Evolutionary conservation across 2,329 filamentous ascomycete genomes (phyloP), one percentile per base, ranked within the genome.

Genomic region (Trichoderma koningii): DNA sequence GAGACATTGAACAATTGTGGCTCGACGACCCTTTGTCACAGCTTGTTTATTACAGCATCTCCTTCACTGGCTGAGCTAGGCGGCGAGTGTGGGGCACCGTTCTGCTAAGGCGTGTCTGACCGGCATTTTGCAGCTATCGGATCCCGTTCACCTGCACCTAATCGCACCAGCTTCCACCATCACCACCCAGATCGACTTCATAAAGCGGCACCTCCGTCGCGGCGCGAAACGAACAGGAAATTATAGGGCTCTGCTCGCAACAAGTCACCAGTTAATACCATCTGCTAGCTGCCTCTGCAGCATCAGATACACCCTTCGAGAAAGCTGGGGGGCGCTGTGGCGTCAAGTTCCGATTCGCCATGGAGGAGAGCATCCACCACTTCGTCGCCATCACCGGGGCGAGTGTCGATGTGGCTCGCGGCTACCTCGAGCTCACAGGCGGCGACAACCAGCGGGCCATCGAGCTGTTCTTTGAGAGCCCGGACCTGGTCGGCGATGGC

Each of bases 391-490:
- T 99, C 75, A 98, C 95, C 45, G 89, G 88, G 70, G 86, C 90
- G 66, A 87, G 83, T 67, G 84, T 88, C 30, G 83, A 89, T 69
- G 87, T 93, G 68, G 95, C 94, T 34, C 85, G 87, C 67, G 89
- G 91, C 70, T 97, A 96, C 77, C 85, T 98, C 55, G 85, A 90
- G 71, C 85, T 99, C 74, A 89, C 93, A n/a, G 90, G 92, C 70
- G 88, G 88, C 72, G 89, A 97, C 74, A 81, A 94, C 59, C 88
- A 92, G 76, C 90, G 94, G 73, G 95, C 95, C 28, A 89, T 97
- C 71, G 87, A 92, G 73, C 87, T 98, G 14, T 99, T 88, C 79
- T 98, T 92, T 76, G 92, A 96, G 73, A 95, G 90, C 74, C 91
- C 90, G 50, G 93, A 94, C 55, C 85, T 89, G 7, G 74, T 76